phyloP scores from a whole-genome alignment of 2,329 filamentous ascomycete genomes.

The Xylariomycetidae sp. region DNA sequence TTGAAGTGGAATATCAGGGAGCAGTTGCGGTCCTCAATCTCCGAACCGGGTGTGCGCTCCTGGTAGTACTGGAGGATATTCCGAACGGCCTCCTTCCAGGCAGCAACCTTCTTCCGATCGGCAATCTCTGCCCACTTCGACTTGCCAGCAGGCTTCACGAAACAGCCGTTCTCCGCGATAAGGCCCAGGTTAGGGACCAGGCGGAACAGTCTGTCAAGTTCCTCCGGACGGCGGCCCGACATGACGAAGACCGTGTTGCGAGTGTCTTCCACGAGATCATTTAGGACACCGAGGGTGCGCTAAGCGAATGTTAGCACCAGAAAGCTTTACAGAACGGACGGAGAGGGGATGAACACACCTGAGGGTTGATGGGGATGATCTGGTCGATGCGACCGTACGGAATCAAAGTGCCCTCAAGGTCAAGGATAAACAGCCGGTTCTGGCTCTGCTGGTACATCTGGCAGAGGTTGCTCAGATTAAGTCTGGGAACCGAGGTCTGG shows the following conservation, averaged over 20 bases:
- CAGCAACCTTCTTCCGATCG: slow-evolving; percentile 60
- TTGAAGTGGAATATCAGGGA: slow-evolving; percentile 89
- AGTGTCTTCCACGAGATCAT: slow-evolving; percentile 72
- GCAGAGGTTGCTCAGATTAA: slow-evolving; percentile 62
- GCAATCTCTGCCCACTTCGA: slow-evolving; percentile 73
- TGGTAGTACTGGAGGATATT: slow-evolving; percentile 83
- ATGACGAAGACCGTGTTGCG: slow-evolving; percentile 89
- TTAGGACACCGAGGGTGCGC: slow-evolving; percentile 75
- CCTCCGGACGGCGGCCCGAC: slow-evolving; percentile 81
- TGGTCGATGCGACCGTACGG: slow-evolving; percentile 79
- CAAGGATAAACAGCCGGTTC: slow-evolving; percentile 77
- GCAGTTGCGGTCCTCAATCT: slow-evolving; percentile 86
- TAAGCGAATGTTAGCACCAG: slow-evolving; percentile 30
- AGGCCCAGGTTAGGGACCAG: slow-evolving; percentile 78
- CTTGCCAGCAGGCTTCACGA: slow-evolving; percentile 65
- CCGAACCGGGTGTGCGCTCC: slow-evolving; percentile 81
- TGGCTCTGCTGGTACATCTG: slow-evolving; percentile 60
- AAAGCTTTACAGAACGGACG: neutral
- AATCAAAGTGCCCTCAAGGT: slow-evolving; percentile 89
- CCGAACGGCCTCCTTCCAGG: slow-evolving; percentile 80
- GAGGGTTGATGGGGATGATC: slow-evolving; percentile 79
- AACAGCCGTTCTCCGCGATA: slow-evolving; percentile 93
- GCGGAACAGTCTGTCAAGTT: slow-evolving; percentile 80
- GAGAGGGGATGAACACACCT: slow-evolving; percentile 28
- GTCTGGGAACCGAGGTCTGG: slow-evolving; percentile 77